Percentiles rank a stretch among this genome's conserved stretches.
Conservation (phyloP, 768 basidiomycete genomes). For the Russula vinacea region DNA sequence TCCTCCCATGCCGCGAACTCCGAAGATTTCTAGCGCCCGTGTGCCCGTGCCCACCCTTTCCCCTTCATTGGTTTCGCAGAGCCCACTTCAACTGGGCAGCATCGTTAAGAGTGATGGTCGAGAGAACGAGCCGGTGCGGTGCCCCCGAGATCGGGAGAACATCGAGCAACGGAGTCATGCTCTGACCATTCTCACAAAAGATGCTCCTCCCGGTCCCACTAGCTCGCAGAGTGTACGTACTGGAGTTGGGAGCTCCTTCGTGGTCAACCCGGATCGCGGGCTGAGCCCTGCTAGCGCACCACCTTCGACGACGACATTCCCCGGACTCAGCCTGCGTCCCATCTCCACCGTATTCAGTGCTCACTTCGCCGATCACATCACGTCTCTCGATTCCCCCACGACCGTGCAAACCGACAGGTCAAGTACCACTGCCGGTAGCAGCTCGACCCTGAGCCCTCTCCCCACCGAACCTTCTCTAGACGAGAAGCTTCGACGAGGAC, state of each 20-base stretch:
- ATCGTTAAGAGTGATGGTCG: slow-evolving; percentile 5
- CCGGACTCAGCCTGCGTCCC: slow-evolving; percentile 66
- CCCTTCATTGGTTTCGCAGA: slow-evolving; percentile 22
- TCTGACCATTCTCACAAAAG: slow-evolving; percentile 19
- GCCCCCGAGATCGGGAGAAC: neutral
- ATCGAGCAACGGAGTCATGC: slow-evolving; percentile 4
- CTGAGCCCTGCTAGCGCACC: slow-evolving; percentile 54
- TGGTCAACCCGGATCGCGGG: slow-evolving; percentile 31
- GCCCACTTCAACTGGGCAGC: slow-evolving; percentile 18
- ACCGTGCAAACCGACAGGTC: slow-evolving; percentile 50
- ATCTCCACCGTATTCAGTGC: slow-evolving; percentile 73
- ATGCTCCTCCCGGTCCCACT: neutral
- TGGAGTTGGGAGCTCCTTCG: neutral
- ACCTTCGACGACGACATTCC: slow-evolving; percentile 58
- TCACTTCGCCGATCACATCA: slow-evolving; percentile 53
- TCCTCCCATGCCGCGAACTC: slow-evolving; percentile 24
- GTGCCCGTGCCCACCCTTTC: slow-evolving; percentile 28
- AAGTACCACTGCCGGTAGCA: slow-evolving; percentile 41
- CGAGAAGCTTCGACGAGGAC: slow-evolving; percentile 37
- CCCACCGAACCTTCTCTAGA: slow-evolving; percentile 34
- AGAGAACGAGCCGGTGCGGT: neutral
- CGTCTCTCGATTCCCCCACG: slow-evolving; percentile 35
- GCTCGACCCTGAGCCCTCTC: slow-evolving; percentile 39
- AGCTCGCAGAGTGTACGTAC: neutral
- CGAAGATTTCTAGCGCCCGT: slow-evolving; percentile 31